A percentile compares a stretch with the other conserved stretches of the same genome.
These are phyloP conservation scores for Tolypocladium sp. DNA, from an alignment of 2,329 filamentous ascomycete species.

Conservation along the genomic window DNA sequence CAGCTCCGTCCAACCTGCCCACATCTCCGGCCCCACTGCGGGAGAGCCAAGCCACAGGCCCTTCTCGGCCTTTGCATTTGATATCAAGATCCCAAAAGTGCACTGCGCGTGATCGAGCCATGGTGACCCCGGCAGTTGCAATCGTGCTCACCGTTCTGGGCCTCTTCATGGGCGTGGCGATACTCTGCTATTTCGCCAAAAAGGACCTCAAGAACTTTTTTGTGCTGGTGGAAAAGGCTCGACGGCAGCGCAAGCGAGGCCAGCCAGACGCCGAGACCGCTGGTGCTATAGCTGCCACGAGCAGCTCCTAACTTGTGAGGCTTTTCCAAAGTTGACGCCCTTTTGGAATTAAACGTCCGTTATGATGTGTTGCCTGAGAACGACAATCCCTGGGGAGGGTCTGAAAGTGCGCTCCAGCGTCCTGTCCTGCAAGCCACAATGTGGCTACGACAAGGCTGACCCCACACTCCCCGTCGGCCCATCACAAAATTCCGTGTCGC, in stretches of 20 bases:
- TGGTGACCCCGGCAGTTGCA: slow-evolving; percentile 6
- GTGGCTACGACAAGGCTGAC: background rate
- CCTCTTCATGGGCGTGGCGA: slow-evolving; percentile 17
- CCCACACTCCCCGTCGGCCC: background rate
- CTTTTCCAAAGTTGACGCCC: background rate
- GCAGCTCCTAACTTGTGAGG: background rate
- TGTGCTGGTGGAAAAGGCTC: slow-evolving; percentile 10
- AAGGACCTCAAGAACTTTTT: slow-evolving; percentile 18
- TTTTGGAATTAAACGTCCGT: too few relatives aligned
- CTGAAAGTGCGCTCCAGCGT: background rate
- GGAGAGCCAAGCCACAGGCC: background rate
- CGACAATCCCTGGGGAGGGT: background rate
- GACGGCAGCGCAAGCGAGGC: background rate
- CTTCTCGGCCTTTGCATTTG: background rate
- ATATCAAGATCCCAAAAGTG: background rate
- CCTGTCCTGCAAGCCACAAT: background rate
- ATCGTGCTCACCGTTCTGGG: slow-evolving; percentile 23
- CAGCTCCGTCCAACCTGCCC: background rate
- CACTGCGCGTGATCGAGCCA: background rate
- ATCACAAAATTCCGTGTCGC: background rate
- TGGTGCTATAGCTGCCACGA: background rate
- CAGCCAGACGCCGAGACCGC: background rate
- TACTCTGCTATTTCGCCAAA: slow-evolving; percentile 20
- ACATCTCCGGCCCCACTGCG: background rate
- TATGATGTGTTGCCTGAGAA: background rate